A percentile compares a stretch with the other conserved stretches of the same genome.
phyloP scores from a whole-genome alignment of 202 grass and related monocot species.

The Schoenoplectus tabernaemontani region DNA sequence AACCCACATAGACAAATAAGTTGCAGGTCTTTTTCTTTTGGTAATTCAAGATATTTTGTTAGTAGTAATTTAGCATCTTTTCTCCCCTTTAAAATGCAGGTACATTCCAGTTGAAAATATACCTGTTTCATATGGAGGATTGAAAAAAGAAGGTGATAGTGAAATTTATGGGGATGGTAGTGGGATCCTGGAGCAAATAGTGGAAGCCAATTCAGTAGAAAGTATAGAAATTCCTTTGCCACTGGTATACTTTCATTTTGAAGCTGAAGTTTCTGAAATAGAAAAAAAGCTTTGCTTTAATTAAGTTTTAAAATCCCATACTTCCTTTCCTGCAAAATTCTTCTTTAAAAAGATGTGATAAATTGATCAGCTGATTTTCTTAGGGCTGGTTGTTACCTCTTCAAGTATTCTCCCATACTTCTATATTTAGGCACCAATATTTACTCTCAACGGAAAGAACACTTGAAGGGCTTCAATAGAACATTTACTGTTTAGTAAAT shows the following conservation, averaged over 20 bases:
- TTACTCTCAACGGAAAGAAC: too few species aligned
- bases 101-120: conserved; percentile 72
- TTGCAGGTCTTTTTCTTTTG: too few species aligned
- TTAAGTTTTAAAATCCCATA: neutral
- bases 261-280: neutral
- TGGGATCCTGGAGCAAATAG: conserved; percentile 43
- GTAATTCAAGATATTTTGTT: neutral
- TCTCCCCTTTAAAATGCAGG: conserved; percentile 24
- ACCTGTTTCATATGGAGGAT: conserved; percentile 75
- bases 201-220: conserved; percentile 51
- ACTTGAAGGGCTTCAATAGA: neutral
- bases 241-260: conserved; percentile 36
- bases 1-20: too few species aligned
- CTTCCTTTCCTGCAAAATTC: neutral
- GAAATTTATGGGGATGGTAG: conserved; percentile 44
- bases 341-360: neutral
- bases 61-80: neutral
- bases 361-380: neutral
- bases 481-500: neutral
- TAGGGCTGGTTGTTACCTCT: neutral
- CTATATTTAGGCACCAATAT: neutral
- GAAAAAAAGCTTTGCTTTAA: neutral
- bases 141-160: conserved; percentile 52
- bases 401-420: neutral
- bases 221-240: conserved; percentile 55